Percentiles rank a stretch among this genome's conserved stretches.
Evolutionary conservation across 345 rosid genomes (phyloP).

Genomic region (Pistacia vera): DNA sequence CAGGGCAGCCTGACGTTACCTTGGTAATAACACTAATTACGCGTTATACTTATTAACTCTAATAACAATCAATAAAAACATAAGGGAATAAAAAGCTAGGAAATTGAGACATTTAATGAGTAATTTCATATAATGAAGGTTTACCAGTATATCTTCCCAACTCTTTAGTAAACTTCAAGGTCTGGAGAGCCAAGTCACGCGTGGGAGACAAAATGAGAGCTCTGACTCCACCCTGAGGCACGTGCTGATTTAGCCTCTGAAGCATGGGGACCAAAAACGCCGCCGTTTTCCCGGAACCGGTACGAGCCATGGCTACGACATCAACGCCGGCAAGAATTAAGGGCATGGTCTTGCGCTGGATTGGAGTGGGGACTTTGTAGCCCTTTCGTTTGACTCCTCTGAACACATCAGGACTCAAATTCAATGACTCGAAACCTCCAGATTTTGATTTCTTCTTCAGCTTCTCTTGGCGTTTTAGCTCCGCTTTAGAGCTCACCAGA

Average conservation of each 20-base stretch:
- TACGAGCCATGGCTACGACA: conserved; percentile 98
- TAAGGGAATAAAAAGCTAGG: not conserved
- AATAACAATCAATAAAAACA: not conserved
- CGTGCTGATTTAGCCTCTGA: conserved; percentile 77
- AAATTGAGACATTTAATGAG: not conserved
- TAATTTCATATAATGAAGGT: not conserved
- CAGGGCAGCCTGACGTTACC: no score
- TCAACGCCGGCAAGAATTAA: conserved; percentile 88
- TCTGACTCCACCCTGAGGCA: conserved; percentile 80
- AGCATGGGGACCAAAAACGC: conserved; percentile 95
- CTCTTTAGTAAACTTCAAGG: conserved; percentile 90
- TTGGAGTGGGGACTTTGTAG: conserved; percentile 91
- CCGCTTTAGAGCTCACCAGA: conserved; percentile 75
- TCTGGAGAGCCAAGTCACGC: conserved; percentile 92
- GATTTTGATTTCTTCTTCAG: conserved; percentile 87
- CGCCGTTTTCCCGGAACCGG: conserved; percentile 97
- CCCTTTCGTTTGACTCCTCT: conserved; percentile 85
- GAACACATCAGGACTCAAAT: conserved; percentile 69
- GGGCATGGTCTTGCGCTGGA: conserved; percentile 98
- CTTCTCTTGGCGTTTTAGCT: conserved; percentile 66
- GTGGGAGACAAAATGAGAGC: conserved; percentile 93
- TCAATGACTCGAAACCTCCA: conserved; percentile 93
- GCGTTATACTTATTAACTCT: not conserved
- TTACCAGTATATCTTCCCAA: conserved; percentile 84
- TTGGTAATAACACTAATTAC: no score